phyloP scores from a whole-genome alignment of 192 early-diverging fungal genomes.

The Linnemannia hyalina region DNA sequence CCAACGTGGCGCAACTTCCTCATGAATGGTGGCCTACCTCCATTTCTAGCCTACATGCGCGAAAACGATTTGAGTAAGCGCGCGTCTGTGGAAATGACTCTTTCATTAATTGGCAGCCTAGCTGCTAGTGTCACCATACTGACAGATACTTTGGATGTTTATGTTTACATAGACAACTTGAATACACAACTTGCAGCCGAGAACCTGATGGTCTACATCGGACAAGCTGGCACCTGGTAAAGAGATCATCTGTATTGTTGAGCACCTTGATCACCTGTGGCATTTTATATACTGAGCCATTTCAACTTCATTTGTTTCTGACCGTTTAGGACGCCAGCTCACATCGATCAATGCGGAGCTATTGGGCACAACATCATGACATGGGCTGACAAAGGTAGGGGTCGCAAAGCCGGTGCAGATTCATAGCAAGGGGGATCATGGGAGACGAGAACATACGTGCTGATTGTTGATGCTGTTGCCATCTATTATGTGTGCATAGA shows the following conservation, averaged over 20 bases:
- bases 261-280: background rate
- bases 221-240: constrained; percentile 48
- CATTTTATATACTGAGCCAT: background rate
- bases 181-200: constrained; percentile 37
- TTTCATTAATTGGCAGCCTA: background rate
- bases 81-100: background rate
- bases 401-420: background rate
- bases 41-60: constrained; percentile 34
- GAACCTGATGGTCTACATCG: constrained; percentile 53
- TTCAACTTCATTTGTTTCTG: background rate
- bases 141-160: background rate
- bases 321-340: constrained; percentile 42
- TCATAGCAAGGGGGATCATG: background rate
- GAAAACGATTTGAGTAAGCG: constrained; percentile 45
- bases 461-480: background rate
- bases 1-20: constrained; percentile 18
- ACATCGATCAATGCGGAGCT: constrained; percentile 52
- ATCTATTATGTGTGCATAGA: constrained; percentile 5
- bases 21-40: constrained; percentile 22
- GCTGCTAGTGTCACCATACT: background rate
- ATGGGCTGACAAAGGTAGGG: constrained; percentile 44
- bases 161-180: constrained; percentile 11
- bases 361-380: constrained; percentile 54
- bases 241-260: background rate
- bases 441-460: background rate